Base-by-base conservation (phyloP, 805 yeast species). In the Candida wancherniae region DNA sequence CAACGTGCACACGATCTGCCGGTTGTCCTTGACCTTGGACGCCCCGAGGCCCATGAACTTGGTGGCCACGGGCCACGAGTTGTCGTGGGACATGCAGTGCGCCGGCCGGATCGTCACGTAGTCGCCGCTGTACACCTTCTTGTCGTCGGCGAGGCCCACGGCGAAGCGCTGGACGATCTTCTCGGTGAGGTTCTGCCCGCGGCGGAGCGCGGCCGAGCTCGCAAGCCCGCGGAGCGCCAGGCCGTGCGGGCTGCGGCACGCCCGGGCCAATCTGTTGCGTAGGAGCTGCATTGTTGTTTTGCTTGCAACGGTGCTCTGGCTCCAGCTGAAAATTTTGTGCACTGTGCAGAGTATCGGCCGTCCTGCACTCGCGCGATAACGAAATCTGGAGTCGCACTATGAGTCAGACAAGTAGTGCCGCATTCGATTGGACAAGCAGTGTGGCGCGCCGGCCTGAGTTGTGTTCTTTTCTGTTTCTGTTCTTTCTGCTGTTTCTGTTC, bases 21-120 rank as follows among this genome's bases (percentile, higher is more conserved):
- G 71, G 53, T 84, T 82, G 53, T 92, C 83, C 45, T 80, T 75
- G 36, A 92, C 84, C 39, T 75, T 68, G 13, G 75, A 75, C 21
- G 97, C 97, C 1, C 98, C 98, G 21, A 92, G 71, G 5, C 95
- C 95, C 79, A 75, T 85, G 65, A 92, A 92, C 63, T 92, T 92
- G 53, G 90, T 71, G 1, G 98, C 98, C 11, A 92, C 97, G 1
- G 99, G 99, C 98, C 99, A 94, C 25, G 97, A 81, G 62, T 92
- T 92, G 60, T 92, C 99, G 58, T 92, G 99, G 10, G 97, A 86
- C 99, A 92, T 92, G 59, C 97, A 94, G 64, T 92, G 95, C 3
- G 95, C 90, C 3, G 99, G 99, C 50, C 68, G 73, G 53, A 92
- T 90, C 2, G 95, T 77, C 30, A 94, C 97, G 61, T 88, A 92